Evolutionary conservation across 768 basidiomycete genomes (phyloP).

Genomic region (Mycena epipterygia): DNA sequence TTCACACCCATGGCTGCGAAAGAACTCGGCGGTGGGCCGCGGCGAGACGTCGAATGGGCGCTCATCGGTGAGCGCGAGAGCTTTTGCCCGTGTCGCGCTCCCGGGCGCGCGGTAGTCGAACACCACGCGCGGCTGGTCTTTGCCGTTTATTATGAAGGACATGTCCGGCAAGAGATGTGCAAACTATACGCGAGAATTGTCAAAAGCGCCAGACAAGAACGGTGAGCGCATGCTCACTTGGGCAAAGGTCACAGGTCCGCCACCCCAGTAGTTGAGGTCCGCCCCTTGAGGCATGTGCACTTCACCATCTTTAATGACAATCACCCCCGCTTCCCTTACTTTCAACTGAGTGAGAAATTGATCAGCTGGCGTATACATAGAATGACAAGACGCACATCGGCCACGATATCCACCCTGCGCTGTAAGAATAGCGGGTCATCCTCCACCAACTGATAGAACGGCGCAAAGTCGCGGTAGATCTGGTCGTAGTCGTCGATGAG

Average conservation of each 20-base stretch:
- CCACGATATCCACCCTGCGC: constrained; percentile 30
- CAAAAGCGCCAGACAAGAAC: no score
- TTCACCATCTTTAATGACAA: constrained; percentile 26
- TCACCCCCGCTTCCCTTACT: constrained; percentile 31
- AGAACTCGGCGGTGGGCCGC: constrained; percentile 26
- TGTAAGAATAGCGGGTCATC: constrained; percentile 27
- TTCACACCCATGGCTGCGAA: constrained; percentile 26
- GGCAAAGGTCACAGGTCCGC: constrained; percentile 30
- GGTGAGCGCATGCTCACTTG: background rate
- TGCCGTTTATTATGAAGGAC: constrained; percentile 35
- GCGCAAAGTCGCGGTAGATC: constrained; percentile 33
- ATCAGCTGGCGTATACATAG: no score
- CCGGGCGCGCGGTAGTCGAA: constrained; percentile 35
- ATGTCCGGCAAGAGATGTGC: constrained; percentile 31
- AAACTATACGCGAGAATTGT: constrained; percentile 22
- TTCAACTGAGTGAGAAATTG: constrained; percentile 20
- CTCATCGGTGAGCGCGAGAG: constrained; percentile 25
- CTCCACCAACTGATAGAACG: constrained; percentile 32
- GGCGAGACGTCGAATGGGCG: constrained; percentile 33
- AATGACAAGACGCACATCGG: no score
- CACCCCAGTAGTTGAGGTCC: no score
- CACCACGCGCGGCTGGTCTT: constrained; percentile 36
- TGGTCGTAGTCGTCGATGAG: constrained; percentile 38
- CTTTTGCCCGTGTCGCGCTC: constrained; percentile 26
- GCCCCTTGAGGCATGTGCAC: constrained; percentile 35